A percentile compares a stretch with the other conserved stretches of the same genome.
Evolutionary conservation across 805 yeast species (phyloP).

Genomic region (Saccharomycopsis vini): DNA sequence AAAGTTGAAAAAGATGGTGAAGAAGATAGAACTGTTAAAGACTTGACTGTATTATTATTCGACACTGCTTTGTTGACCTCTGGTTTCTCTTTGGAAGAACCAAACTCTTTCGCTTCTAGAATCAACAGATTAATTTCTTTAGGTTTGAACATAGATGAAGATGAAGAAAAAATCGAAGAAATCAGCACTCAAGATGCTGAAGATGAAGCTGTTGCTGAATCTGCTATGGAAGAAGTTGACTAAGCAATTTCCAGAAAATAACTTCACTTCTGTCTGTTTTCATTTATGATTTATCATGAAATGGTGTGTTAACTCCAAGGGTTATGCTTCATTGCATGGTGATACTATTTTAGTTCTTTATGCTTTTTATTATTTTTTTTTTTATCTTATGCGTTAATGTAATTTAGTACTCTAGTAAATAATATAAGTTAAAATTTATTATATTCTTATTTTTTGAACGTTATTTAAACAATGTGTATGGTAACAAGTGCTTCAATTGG

Average conservation of each 20-base stretch:
- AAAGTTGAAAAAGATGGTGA: slow-evolving; percentile 97
- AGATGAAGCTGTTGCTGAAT: slow-evolving; percentile 71
- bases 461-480: too few relatives aligned
- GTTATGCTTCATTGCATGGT: too few relatives aligned
- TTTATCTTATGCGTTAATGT: background rate
- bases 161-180: slow-evolving; percentile 36
- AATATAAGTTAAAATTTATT: too few relatives aligned
- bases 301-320: too few relatives aligned
- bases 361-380: background rate
- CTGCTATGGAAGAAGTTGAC: slow-evolving; percentile 99
- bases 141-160: slow-evolving; percentile 97
- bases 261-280: too few relatives aligned
- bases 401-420: background rate
- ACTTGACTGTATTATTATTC: slow-evolving; percentile 88
- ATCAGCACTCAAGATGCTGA: slow-evolving; percentile 28
- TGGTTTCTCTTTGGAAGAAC: slow-evolving; percentile 98
- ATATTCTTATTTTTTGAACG: too few relatives aligned
- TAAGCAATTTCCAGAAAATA: slow-evolving; percentile 34
- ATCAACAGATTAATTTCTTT: slow-evolving; percentile 96
- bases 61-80: slow-evolving; percentile 98
- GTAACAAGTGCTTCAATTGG: too few relatives aligned
- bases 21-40: slow-evolving; percentile 97
- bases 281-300: too few relatives aligned
- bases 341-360: background rate
- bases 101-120: slow-evolving; percentile 94